Conservation (phyloP, 495 filamentous ascomycete genomes). For the Hypoxylon perforatum region DNA sequence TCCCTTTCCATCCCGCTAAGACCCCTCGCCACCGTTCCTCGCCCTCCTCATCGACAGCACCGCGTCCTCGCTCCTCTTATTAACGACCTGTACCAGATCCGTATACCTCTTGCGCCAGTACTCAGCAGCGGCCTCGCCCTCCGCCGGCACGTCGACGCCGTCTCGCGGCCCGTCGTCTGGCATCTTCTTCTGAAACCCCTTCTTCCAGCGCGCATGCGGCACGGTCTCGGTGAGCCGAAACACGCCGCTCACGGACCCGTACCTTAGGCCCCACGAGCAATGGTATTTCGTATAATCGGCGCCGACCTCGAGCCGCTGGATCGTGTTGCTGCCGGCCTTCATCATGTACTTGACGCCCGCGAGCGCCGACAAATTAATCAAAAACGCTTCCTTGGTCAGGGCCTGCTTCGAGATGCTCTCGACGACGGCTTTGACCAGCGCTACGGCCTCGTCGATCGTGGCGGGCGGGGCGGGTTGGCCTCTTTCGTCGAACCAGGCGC, state of each 20-base stretch:
- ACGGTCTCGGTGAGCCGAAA: conserved; percentile 63
- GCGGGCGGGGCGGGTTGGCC: conserved; percentile 50
- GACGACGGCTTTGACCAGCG: conserved; percentile 57
- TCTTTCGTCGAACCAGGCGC: conserved; percentile 55
- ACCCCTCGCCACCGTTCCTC: neutral
- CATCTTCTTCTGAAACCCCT: conserved; percentile 43
- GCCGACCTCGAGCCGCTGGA: conserved; percentile 52
- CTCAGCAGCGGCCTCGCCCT: conserved; percentile 48
- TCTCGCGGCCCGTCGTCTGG: conserved; percentile 9
- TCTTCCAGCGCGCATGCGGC: conserved; percentile 49
- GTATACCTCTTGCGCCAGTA: conserved; percentile 53
- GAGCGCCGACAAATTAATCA: conserved; percentile 64
- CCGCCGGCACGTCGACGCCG: conserved; percentile 32
- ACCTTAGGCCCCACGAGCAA: conserved; percentile 59
- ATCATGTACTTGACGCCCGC: conserved; percentile 59
- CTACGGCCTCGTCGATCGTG: conserved; percentile 59
- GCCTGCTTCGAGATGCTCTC: conserved; percentile 56
- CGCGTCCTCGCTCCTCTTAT: conserved; percentile 45
- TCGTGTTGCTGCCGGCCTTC: conserved; percentile 45
- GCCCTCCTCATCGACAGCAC: neutral
- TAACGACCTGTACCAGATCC: conserved; percentile 46
- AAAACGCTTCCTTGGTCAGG: conserved; percentile 57
- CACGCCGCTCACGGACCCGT: conserved; percentile 54
- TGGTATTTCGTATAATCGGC: conserved; percentile 52
- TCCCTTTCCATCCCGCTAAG: neutral